These are phyloP conservation scores for Cordyceps militaris DNA, from an alignment of 2,329 filamentous ascomycete species.

Conservation along the genomic window DNA sequence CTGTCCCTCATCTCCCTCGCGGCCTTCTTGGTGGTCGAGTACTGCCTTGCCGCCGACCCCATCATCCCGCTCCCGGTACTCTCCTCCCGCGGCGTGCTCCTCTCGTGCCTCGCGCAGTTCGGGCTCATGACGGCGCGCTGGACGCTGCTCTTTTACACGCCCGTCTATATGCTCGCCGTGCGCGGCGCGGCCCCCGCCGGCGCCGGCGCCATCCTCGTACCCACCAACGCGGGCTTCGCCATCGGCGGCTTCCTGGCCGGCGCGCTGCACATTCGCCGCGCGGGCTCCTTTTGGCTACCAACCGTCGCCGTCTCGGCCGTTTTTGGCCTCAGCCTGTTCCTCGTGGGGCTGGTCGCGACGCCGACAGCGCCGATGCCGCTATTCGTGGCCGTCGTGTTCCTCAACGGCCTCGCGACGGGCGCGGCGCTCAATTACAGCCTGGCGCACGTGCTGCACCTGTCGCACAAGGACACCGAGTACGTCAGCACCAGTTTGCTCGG, in stretches of 20 bases:
- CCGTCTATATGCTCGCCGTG: slow-evolving; percentile 72
- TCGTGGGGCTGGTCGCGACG: slow-evolving; percentile 49
- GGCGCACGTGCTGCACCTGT: slow-evolving; percentile 71
- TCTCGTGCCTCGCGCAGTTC: slow-evolving; percentile 68
- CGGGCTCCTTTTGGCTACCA: slow-evolving; percentile 65
- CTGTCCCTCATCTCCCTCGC: slow-evolving; percentile 46
- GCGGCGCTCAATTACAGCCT: slow-evolving; percentile 73
- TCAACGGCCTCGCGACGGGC: slow-evolving; percentile 67
- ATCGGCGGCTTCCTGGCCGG: slow-evolving; percentile 67
- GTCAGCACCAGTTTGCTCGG: slow-evolving; percentile 68
- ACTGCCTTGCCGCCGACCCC: slow-evolving; percentile 56
- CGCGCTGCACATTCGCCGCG: slow-evolving; percentile 65
- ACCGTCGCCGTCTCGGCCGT: slow-evolving; percentile 52
- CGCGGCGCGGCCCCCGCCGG: slow-evolving; percentile 61
- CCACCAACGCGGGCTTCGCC: slow-evolving; percentile 75
- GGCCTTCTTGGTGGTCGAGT: slow-evolving; percentile 57
- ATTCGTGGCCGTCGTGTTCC: slow-evolving; percentile 56
- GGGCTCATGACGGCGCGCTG: slow-evolving; percentile 77
- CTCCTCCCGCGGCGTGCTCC: slow-evolving; percentile 59
- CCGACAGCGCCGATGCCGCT: slow-evolving; percentile 40
- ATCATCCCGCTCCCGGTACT: slow-evolving; percentile 69
- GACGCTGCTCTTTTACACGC: slow-evolving; percentile 73
- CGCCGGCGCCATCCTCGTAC: slow-evolving; percentile 69
- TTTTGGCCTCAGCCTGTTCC: slow-evolving; percentile 54
- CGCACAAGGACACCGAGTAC: slow-evolving; percentile 58